phyloP scores from a whole-genome alignment of 768 basidiomycete species.

The Hericium erinaceus region DNA sequence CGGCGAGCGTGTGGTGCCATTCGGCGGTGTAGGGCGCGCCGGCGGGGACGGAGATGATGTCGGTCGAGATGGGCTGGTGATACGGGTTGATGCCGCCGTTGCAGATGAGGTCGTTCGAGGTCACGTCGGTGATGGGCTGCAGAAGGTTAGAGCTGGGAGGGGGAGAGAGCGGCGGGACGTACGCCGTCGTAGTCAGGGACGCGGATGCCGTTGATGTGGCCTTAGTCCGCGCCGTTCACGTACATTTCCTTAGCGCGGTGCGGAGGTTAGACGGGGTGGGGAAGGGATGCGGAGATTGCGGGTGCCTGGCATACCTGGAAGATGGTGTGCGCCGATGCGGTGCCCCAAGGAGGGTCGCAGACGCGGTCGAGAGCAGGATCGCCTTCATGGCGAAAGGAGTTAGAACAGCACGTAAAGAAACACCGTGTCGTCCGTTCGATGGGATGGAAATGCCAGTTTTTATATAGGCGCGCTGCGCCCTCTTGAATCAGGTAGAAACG shows the following conservation, averaged over 20 bases:
- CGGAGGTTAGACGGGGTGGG: not conserved
- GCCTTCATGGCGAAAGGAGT: not conserved
- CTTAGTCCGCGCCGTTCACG: constrained; percentile 44
- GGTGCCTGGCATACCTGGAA: not conserved
- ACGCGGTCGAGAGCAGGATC: not conserved
- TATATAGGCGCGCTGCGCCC: not conserved
- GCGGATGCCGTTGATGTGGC: constrained; percentile 34
- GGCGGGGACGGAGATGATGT: constrained; percentile 40
- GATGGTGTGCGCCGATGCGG: not conserved
- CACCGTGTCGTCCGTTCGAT: not conserved
- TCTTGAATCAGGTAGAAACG: not conserved
- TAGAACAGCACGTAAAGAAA: not conserved
- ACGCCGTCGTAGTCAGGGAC: constrained; percentile 41
- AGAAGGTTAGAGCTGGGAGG: not conserved
- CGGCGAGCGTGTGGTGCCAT: constrained; percentile 40
- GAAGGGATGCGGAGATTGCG: not conserved
- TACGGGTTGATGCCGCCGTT: constrained; percentile 53
- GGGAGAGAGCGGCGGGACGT: constrained; percentile 14
- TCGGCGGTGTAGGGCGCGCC: constrained; percentile 44
- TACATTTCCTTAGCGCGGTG: constrained; percentile 29
- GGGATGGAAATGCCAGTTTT: not conserved
- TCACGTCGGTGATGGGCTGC: constrained; percentile 49
- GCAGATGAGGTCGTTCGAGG: constrained; percentile 46
- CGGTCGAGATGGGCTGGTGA: constrained; percentile 34
- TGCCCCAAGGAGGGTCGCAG: not conserved